Conservation (phyloP, 163 green algal species). For the Smithsoniella earleae region DNA sequence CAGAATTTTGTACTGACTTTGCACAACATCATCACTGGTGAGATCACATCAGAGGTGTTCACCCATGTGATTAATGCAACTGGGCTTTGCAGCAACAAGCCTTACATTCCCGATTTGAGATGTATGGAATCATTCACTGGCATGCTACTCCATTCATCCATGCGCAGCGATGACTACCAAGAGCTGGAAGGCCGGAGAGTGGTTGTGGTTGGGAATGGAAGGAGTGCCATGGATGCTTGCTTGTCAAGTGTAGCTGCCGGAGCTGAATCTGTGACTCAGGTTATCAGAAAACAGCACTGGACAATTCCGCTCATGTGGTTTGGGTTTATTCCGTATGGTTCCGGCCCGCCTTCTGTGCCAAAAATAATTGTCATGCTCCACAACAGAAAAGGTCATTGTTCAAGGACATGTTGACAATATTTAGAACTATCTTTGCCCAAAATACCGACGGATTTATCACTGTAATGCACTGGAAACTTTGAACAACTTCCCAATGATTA, state of each 20-base stretch:
- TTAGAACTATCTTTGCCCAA: no score
- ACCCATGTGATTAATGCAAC: slow-evolving; percentile 1
- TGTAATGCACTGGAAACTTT: no score
- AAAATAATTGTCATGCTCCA: no score
- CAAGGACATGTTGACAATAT: no score
- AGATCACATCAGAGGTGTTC: not conserved
- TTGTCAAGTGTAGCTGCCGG: not conserved
- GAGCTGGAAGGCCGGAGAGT: not conserved
- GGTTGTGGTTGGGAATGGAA: not conserved
- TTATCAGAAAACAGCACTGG: not conserved
- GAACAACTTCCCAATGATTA: no score
- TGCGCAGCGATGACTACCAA: not conserved
- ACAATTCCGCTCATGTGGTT: not conserved
- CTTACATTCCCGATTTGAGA: not conserved
- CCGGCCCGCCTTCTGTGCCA: no score
- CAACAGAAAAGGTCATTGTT: no score
- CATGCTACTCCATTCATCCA: not conserved
- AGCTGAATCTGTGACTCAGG: not conserved
- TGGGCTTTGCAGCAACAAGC: not conserved
- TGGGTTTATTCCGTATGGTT: not conserved
- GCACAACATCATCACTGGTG: no score
- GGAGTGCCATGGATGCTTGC: not conserved
- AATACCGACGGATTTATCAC: no score
- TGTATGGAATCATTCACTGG: not conserved
- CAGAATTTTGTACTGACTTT: no score